Base-by-base conservation (phyloP, 257 asterid species). In the Lavandula angustifolia region DNA sequence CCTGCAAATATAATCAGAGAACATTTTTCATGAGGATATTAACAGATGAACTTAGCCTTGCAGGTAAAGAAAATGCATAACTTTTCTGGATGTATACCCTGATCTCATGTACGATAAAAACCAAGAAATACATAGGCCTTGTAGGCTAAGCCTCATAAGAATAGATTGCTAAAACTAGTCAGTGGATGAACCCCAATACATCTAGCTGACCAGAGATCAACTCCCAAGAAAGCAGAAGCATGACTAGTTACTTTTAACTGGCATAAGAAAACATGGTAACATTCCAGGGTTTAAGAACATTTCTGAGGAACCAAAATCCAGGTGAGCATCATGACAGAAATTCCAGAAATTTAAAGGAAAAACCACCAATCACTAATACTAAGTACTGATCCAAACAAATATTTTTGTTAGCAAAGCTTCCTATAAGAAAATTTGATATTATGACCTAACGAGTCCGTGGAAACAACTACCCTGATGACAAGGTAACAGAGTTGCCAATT, bases 1-100 rank as follows among this genome's bases (percentile, higher is more conserved):
- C 97, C 97, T 90, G 92, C 80, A 69, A 75, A 74, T 54, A 34
- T 16, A 38, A 65, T 38, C 72, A 70, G 47, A 54, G 37, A 43
- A 44, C 7, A 1, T 44, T 44, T 52, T 22, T 22, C 44, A 55
- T 2, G 34, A 67, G 42, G 13, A 75, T 58, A 47, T 12, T 33
- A 66, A 18, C 72, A 73, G 47, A 58, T 27, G 40, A 50, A 56
- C 22, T 48, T 62, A 49, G 70, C 53, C 54, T 57, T 51, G 52
- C 52, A 29, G 17, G 48, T 17, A 62, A 48, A 14, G 57, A 51
- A n/a, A 32, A 22, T 9, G 49, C 4, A 18, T 48, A 9, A 52
- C 17, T 62, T 34, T 54, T 27, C 16, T 18, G 46, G 61, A n/a
- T n/a, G 34, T 12, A 46, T 38, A 52, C 46, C 46, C 60, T 6